Conservation (phyloP, 371 early-diverging fungal species). For the Mortierella sp. region DNA sequence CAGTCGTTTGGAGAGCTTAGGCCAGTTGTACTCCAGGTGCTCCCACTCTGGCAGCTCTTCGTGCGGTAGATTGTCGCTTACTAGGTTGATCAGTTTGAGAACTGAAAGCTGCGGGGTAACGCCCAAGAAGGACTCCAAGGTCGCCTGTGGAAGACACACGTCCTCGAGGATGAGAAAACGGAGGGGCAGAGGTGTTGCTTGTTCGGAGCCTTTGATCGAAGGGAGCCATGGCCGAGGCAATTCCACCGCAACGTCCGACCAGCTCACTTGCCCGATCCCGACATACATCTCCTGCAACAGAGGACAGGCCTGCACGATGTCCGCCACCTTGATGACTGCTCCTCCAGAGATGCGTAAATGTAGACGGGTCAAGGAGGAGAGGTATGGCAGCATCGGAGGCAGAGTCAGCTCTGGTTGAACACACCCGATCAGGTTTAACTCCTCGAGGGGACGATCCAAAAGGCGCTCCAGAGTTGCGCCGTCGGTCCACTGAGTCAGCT, state of each 20-base stretch:
- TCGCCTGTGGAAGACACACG: not conserved
- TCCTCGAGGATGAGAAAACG: not conserved
- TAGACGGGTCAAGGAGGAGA: not conserved
- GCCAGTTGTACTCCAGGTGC: not conserved
- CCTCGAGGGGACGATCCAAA: not conserved
- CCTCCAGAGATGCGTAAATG: slow-evolving; percentile 3
- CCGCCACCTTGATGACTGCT: slow-evolving; percentile 1
- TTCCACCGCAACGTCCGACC: slow-evolving; percentile 1
- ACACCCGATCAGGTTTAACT: not conserved
- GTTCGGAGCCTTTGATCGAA: not conserved
- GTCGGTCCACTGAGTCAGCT: not conserved
- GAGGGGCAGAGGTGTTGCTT: not conserved
- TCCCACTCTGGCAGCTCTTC: slow-evolving; percentile 6
- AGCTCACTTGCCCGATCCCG: not conserved
- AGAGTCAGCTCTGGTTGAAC: slow-evolving; percentile 2
- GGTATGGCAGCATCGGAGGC: not conserved
- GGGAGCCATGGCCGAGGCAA: slow-evolving; percentile 3
- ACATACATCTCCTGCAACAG: not conserved
- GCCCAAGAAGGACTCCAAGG: not conserved
- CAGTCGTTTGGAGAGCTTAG: not conserved
- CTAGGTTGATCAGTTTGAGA: not conserved
- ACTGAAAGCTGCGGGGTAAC: not conserved
- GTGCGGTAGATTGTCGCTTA: slow-evolving; percentile 1
- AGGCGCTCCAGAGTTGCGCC: not conserved
- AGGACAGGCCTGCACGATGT: not conserved